Evolutionary conservation across 345 rosid genomes (phyloP).

Genomic region (Rhodomyrtus tomentosa): DNA sequence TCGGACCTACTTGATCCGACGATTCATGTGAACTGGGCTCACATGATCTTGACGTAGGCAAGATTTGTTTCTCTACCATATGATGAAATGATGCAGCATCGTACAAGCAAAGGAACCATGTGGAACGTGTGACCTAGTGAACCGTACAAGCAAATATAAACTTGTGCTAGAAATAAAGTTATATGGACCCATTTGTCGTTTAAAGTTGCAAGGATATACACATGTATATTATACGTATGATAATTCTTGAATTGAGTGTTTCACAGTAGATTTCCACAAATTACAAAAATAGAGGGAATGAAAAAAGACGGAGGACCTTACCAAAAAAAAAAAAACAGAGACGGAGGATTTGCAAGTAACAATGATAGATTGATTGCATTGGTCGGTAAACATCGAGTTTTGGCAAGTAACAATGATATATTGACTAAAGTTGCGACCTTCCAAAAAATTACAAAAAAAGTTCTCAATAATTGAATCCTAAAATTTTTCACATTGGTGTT

Average conservation of each 20-base stretch:
- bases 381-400: too few relatives aligned
- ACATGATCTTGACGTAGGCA: neutral
- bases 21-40: neutral
- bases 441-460: too few relatives aligned
- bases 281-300: neutral
- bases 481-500: too few relatives aligned
- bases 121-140: neutral
- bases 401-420: too few relatives aligned
- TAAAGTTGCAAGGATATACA: neutral
- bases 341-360: too few relatives aligned
- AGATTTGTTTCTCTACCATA: neutral
- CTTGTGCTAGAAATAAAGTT: neutral
- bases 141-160: neutral
- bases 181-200: neutral
- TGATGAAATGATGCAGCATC: neutral
- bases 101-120: neutral
- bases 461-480: too few relatives aligned
- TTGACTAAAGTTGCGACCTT: too few relatives aligned
- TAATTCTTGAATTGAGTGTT: neutral
- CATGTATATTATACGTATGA: neutral
- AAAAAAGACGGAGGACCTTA: neutral
- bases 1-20: neutral
- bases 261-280: neutral
- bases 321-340: too few relatives aligned
- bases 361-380: too few relatives aligned